phyloP scores from a whole-genome alignment of 179 eudicot species.

The Silene coronaria region DNA sequence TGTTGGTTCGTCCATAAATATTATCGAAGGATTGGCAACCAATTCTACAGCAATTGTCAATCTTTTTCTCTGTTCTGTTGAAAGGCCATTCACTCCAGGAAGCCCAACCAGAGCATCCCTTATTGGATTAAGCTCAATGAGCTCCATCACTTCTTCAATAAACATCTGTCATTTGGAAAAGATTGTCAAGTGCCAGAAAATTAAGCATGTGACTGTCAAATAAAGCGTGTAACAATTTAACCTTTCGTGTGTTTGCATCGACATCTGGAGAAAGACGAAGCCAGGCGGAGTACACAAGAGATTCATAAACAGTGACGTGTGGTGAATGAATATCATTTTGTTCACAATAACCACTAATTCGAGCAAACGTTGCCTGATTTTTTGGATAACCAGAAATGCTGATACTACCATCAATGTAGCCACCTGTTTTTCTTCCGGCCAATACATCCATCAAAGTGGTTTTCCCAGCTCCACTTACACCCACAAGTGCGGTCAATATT shows the following conservation, averaged over 20 bases:
- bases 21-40: constrained; percentile 24
- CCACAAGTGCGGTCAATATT: constrained; percentile 67
- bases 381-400: constrained; percentile 72
- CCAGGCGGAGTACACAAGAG: constrained; percentile 76
- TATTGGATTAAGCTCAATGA: constrained; percentile 27
- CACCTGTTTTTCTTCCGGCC: constrained; percentile 83
- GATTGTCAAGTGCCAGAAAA: background rate
- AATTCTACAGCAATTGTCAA: constrained; percentile 35
- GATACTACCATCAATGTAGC: constrained; percentile 65
- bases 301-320: constrained; percentile 68
- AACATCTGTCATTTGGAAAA: constrained; percentile 17
- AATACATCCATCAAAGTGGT: constrained; percentile 81
- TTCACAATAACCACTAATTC: constrained; percentile 77
- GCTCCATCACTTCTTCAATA: constrained; percentile 21
- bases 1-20: constrained; percentile 36
- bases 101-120: constrained; percentile 30
- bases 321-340: constrained; percentile 82
- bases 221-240: background rate
- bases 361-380: constrained; percentile 72
- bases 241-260: constrained; percentile 43
- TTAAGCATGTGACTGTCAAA: background rate
- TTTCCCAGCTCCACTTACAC: constrained; percentile 89
- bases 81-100: constrained; percentile 31
- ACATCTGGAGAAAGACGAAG: constrained; percentile 69
- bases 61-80: constrained; percentile 34